A percentile compares a stretch with the other conserved stretches of the same genome.
phyloP scores from a whole-genome alignment of 306 rosid species.

The Vigna nakashimae region DNA sequence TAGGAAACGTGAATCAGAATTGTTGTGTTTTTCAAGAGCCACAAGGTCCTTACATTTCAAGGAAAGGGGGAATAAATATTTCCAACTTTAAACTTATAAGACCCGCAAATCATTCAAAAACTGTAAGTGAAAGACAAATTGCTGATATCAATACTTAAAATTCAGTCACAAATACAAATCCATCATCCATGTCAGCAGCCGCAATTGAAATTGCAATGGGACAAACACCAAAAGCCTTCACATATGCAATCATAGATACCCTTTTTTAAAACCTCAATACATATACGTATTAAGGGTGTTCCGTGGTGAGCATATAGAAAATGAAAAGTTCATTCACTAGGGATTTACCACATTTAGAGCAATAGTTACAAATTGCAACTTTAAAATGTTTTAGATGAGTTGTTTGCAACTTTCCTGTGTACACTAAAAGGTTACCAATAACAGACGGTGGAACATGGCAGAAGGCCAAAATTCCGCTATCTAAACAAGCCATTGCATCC shows the following conservation, averaged over 20 bases:
- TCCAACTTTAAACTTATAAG: background rate
- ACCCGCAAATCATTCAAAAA: background rate
- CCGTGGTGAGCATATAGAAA: background rate
- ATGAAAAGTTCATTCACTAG: background rate
- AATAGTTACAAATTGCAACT: background rate
- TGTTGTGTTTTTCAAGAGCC: background rate
- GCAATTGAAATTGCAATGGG: background rate
- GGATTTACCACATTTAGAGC: background rate
- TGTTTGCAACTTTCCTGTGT: background rate
- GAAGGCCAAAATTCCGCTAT: too few species aligned
- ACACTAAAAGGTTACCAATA: background rate
- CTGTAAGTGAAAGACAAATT: background rate
- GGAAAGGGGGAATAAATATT: background rate
- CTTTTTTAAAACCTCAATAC: background rate
- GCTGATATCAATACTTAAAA: background rate
- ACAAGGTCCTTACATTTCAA: background rate
- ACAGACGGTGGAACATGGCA: too few species aligned
- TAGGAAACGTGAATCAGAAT: background rate
- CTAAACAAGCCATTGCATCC: too few species aligned
- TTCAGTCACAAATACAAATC: background rate
- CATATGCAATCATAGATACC: background rate
- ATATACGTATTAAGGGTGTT: background rate
- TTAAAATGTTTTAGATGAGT: background rate
- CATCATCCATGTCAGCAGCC: background rate
- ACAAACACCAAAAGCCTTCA: background rate